Evolutionary conservation across 1,139 yeast species (phyloP), one percentile per base, ranked within the genome.

Genomic region (Pichia sp.): DNA sequence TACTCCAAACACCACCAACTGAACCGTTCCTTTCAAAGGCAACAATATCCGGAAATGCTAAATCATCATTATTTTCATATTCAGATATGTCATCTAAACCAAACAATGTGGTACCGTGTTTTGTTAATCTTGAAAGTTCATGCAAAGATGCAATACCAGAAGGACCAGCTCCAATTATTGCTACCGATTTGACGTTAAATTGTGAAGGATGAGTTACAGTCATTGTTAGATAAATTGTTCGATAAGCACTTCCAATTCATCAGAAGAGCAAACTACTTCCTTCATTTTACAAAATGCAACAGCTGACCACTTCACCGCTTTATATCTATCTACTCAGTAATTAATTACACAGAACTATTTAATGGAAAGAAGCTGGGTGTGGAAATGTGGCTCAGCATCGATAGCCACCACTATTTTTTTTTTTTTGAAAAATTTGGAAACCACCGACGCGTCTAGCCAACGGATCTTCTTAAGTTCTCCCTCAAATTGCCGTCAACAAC

Each of bases 151-250:
- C 69, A 19, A 77, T 75, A 7, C 80, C 80, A 1, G 77, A 72
- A 5, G 81, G 80, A 5, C 81, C 81, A 29, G 79, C 80, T 1
- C 81, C 81, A 28, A 77, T 75, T 39, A 76, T 70, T 19, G 79
- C 81, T 14, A 75, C 61, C 2, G 69, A 62, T 48, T 66, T 55
- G 14, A 60, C 51, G 33, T 51, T 43, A 30, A 56, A 49, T 2
- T 22, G 47, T 31, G 18, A 13, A 13, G 36, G 34, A 7, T 45
- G 13, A 6, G 27, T 39, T 25, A 49, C 27, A 0, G 52, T 48
- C 46, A 45, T 48, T 30, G 25, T 19, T 18, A 7, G 25, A 18
- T 8, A 19, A 19, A 22, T 22, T 22, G 25, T 22, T 22, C 3
- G n/a, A n/a, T n/a, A 22, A 3, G 25, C 4, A 22, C 25, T 22